Evolutionary conservation across 2,329 filamentous ascomycete species (phyloP).

Genomic region (Thelonectria rubi): DNA sequence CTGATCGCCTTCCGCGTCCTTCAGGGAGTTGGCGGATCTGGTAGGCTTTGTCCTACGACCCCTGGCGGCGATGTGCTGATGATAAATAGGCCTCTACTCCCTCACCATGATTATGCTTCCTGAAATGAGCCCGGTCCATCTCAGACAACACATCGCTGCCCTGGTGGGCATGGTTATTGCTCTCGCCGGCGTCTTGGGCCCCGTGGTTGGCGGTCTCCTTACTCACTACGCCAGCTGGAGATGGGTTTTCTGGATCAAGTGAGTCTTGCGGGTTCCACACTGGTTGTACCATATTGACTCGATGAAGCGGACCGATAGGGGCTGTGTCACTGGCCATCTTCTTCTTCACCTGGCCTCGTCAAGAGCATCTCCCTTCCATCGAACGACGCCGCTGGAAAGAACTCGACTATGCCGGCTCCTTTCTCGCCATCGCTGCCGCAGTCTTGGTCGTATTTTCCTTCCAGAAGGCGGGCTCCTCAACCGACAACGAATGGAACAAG

Average conservation of each 20-base stretch:
- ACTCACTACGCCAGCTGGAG: constrained; percentile 61
- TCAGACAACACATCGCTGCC: constrained; percentile 55
- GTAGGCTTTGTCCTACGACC: constrained; percentile 35
- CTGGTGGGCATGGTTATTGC: constrained; percentile 60
- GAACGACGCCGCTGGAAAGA: constrained; percentile 56
- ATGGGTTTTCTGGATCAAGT: constrained; percentile 70
- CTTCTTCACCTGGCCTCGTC: constrained; percentile 59
- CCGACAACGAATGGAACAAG: constrained; percentile 54
- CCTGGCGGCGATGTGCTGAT: background rate
- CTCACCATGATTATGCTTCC: constrained; percentile 65
- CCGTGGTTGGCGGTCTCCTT: constrained; percentile 60
- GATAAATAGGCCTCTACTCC: constrained; percentile 57
- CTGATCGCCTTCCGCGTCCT: constrained; percentile 60
- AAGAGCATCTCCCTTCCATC: constrained; percentile 49
- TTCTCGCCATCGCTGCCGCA: constrained; percentile 62
- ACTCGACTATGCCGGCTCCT: constrained; percentile 62
- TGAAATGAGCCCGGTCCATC: constrained; percentile 55
- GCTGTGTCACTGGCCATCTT: constrained; percentile 57
- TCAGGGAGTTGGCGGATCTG: constrained; percentile 62
- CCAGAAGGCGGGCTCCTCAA: constrained; percentile 56
- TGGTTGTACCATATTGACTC: constrained; percentile 12
- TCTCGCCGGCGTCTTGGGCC: constrained; percentile 59
- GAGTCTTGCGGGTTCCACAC: constrained; percentile 32
- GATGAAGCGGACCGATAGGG: constrained; percentile 59
- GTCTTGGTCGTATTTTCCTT: constrained; percentile 67